Base-by-base conservation (phyloP, 2,329 filamentous ascomycete species). In the Septoria linicola region DNA sequence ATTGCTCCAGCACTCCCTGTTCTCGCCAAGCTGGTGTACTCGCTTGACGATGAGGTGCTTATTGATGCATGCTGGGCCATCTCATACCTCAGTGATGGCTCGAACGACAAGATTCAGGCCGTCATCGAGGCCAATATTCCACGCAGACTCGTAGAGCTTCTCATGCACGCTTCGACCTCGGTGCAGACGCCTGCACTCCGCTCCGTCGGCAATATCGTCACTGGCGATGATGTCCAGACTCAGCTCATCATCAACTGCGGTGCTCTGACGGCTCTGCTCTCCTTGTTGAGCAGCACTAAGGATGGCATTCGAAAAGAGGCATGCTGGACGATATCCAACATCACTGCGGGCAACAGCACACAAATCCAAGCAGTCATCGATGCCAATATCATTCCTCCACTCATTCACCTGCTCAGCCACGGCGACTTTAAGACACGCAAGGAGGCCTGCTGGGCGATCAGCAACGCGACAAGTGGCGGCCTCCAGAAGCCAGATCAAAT, bases 41-140 rank as follows among this genome's bases (percentile, higher is more conserved):
- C 93, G 58, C 82, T 99, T 50, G 93, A 99, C 68, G 93, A 99
- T 63, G 93, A 99, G 72, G 93, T 99, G 53, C 78, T 99, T 55
- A 99, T 99, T 66, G 93, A 99, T 73, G 93, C 93, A 53, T 99
- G 93, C 84, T 99, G 93, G 93, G 93, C 93, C 57, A 97, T 99
- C 67, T 97, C 92, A 1, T 99, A 99, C 70, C 83, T 99, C 16
- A 97, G 93, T 2, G 93, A 99, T 72, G 93, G 93, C 36, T 89
- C 91, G 65, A 99, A 99, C 72, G 93, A 99, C 69, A 99, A 99
- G 80, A 99, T 99, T 59, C 93, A 99, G 75, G 92, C 93, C 40
- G 93, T 99, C 49, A 97, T 99, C 65, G 93, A 99, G 76, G 93
- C 92, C 37, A 92, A 93, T 61, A 99, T 99, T 58, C 93, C 93